A percentile compares a stretch with the other conserved stretches of the same genome.
These are phyloP conservation scores for Apiotrichum mycotoxinovorans DNA, from an alignment of 1,284 basidiomycete genomes.

Conservation along the genomic window DNA sequence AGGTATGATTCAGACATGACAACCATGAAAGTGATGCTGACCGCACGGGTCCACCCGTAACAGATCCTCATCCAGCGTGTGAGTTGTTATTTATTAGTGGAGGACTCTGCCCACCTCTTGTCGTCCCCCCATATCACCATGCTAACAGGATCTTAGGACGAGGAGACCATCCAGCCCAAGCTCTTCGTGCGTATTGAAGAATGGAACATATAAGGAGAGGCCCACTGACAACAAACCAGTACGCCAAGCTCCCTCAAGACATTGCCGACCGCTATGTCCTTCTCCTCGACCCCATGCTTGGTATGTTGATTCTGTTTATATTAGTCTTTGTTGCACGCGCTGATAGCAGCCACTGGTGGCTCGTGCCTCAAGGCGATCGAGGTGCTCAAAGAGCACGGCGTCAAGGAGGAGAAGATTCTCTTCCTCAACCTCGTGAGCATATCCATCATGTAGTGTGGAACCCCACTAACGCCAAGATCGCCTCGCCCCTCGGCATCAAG, in stretches of 20 bases:
- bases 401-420: constrained; percentile 75
- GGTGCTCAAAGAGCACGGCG: constrained; percentile 84
- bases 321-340: not conserved
- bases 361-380: constrained; percentile 97
- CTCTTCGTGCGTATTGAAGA: constrained; percentile 57
- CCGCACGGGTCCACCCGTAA: constrained; percentile 13
- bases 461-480: constrained; percentile 58
- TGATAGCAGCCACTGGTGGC: constrained; percentile 77
- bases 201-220: not conserved
- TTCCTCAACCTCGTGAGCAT: constrained; percentile 84
- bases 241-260: constrained; percentile 82
- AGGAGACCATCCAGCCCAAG: constrained; percentile 84
- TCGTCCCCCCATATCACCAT: not conserved
- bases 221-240: constrained; percentile 37
- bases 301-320: constrained; percentile 55
- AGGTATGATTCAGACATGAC: constrained; percentile 30
- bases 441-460: not conserved
- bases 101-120: not conserved
- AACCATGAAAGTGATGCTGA: constrained; percentile 19
- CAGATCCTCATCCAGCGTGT: constrained; percentile 91
- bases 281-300: constrained; percentile 95
- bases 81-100: constrained; percentile 26
- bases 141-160: constrained; percentile 62
- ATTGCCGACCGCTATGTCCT: constrained; percentile 88
- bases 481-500: constrained; percentile 84